A percentile compares a stretch with the other conserved stretches of the same genome.
phyloP scores from a whole-genome alignment of 495 filamentous ascomycete species.

The Tuber microsphaerosporum region DNA sequence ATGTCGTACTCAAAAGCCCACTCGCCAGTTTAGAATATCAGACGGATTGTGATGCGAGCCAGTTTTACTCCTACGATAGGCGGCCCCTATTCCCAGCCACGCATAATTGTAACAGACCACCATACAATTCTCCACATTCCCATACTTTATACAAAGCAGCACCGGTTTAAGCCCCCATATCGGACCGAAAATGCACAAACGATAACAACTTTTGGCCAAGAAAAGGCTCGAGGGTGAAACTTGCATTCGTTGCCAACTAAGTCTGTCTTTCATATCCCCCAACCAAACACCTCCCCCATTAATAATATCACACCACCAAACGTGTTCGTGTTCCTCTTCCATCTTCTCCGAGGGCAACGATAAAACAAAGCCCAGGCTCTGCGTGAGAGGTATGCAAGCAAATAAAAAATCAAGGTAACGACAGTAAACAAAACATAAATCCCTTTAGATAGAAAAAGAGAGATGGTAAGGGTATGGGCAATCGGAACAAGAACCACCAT shows the following conservation, averaged over 20 bases:
- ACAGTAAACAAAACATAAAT: slow-evolving; percentile 16
- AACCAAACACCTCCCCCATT: not conserved
- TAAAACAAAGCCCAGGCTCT: slow-evolving; percentile 5
- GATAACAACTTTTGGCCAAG: not conserved
- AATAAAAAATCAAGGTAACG: slow-evolving; percentile 7
- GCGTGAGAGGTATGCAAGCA: not conserved
- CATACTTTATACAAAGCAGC: not conserved
- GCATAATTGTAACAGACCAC: not conserved
- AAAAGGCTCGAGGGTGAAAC: not conserved
- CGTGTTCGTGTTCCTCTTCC: slow-evolving; percentile 1
- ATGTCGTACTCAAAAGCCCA: not conserved
- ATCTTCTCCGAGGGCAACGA: slow-evolving; percentile 1
- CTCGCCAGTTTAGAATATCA: not conserved
- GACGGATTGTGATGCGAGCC: not conserved
- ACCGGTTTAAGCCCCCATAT: not conserved
- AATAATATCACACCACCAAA: slow-evolving; percentile 6
- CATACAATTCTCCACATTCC: not conserved
- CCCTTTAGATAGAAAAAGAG: not conserved
- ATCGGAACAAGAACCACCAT: slow-evolving; percentile 7
- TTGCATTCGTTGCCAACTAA: not conserved
- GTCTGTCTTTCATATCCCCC: not conserved
- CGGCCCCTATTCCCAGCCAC: not conserved
- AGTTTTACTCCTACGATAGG: not conserved
- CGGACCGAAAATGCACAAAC: not conserved
- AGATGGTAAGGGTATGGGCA: not conserved